Base-by-base conservation (phyloP, 352 stramenopile genomes). In the Plasmopara viticola region DNA sequence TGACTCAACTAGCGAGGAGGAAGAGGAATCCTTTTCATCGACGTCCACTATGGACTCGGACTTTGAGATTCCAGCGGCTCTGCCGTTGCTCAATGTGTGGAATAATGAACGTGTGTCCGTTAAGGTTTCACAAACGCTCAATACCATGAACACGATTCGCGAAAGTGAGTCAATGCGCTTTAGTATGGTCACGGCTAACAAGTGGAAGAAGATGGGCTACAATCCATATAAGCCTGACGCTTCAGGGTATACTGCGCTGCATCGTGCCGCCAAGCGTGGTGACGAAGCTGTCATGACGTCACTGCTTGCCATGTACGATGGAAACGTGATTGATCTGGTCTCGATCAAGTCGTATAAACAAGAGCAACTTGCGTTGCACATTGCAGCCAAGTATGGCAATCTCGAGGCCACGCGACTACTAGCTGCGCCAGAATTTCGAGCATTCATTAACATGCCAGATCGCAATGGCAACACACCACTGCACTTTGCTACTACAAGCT, bases 21-120 rank as follows among this genome's bases (percentile, higher is more conserved):
- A 86, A 38, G 74, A 83, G 48, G 82, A 63, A 33, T 88, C 77
- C 20, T 85, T 88, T 67, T 80, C 80, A 34, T 90, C 77, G 12
- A 88, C 77, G 44, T 90, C 80, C 13, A 88, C 77, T 15, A 88
- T 90, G 78, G 80, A 88, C 73, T 90, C 77, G 55, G 80, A 90
- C 64, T 88, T 86, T 55, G 80, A 90, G 63, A 86, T 87, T 55
- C 80, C 80, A 17, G 74, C 78, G 57, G 72, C 72, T 48, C 66
- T 90, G 28, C 75, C 85, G 56, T 64, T 65, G 25, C 67, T 87
- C 47, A 68, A 83, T 64, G 54, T 72, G 2, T 87, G 75, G 76
- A 68, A 42, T 35, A 90, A 74, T 55, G 72, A 87, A 48, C 75
- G 74, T 52, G 71, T 88, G 55, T 90, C 80, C 9, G 65, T 55